These are phyloP conservation scores for Amylocarpus encephaloides DNA, from an alignment of 2,329 filamentous ascomycete genomes.

Conservation along the genomic window DNA sequence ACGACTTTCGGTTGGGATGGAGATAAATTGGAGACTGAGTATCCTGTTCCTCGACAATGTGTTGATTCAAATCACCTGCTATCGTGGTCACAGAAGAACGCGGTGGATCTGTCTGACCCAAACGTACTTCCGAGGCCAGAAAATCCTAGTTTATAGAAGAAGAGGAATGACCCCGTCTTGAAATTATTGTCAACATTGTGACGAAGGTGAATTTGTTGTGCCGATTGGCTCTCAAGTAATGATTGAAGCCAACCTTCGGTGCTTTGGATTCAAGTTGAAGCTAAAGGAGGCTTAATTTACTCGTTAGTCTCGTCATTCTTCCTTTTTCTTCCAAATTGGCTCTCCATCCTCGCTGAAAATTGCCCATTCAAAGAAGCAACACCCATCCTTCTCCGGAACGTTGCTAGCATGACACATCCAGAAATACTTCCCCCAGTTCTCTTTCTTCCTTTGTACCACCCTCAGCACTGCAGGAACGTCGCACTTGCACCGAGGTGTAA, in stretches of 20 bases:
- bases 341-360: conserved; percentile 81
- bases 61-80: background rate
- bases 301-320: background rate
- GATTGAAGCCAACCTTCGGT: too few relatives aligned
- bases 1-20: background rate
- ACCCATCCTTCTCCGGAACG: conserved; percentile 61
- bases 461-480: conserved; percentile 61
- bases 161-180: background rate
- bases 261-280: too few relatives aligned
- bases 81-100: background rate
- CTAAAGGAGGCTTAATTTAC: too few relatives aligned
- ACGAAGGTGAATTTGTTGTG: too few relatives aligned
- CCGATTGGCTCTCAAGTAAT: too few relatives aligned
- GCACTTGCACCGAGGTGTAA: conserved; percentile 75
- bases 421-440: conserved; percentile 75
- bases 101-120: background rate
- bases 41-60: background rate
- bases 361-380: conserved; percentile 78
- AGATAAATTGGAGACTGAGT: background rate
- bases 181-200: background rate
- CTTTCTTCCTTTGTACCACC: conserved; percentile 72
- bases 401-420: conserved; percentile 87
- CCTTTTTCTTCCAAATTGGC: conserved; percentile 50
- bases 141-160: background rate
- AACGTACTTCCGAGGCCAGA: background rate